Conservation (phyloP, 73 alveolate species). For the Paramecium biaurelia region DNA sequence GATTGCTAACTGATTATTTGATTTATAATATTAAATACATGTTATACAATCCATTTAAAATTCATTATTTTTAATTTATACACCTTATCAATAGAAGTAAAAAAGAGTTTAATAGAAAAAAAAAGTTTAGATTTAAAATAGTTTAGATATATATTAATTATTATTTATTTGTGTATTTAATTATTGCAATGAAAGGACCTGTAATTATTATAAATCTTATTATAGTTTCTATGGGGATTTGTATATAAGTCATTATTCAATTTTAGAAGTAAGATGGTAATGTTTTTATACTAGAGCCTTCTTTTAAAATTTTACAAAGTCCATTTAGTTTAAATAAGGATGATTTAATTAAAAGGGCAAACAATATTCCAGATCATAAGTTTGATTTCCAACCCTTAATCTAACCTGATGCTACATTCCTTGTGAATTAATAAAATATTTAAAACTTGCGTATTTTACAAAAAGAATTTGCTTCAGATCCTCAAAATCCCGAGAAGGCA, state of each 20-base stretch:
- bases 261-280: neutral
- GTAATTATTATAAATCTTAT: neutral
- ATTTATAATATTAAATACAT: neutral
- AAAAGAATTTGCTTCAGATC: constrained; percentile 10
- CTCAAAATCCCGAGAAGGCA: neutral
- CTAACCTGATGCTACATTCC: neutral
- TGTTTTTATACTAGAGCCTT: neutral
- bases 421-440: neutral
- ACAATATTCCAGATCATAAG: neutral
- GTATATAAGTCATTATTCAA: neutral
- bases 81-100: no score
- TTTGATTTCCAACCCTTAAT: constrained; percentile 17
- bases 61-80: no score
- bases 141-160: neutral
- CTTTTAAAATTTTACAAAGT: neutral
- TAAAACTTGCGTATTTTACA: neutral
- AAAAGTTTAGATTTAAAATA: neutral
- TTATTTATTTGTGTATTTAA: neutral
- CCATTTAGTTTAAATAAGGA: neutral
- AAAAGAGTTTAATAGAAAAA: neutral
- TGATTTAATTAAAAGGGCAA: neutral
- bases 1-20: neutral
- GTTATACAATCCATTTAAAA: neutral
- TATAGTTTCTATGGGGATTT: neutral
- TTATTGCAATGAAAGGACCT: neutral